Base-by-base conservation (phyloP, 805 yeast genomes). In the Yarrowia sp. region DNA sequence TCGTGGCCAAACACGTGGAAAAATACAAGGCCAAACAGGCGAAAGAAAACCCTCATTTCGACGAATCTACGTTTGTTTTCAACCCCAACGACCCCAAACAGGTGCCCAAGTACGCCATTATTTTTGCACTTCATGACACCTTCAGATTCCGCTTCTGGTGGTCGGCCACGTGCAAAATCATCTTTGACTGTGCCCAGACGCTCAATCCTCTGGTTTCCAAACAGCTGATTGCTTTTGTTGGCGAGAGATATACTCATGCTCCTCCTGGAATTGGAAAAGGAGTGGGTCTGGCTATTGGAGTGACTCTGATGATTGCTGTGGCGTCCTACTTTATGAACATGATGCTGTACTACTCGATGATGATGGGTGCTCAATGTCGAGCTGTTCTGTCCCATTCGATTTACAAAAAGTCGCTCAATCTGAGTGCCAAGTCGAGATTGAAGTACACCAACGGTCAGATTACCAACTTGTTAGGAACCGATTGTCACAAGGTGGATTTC, bases 281-380 rank as follows among this genome's bases (percentile, higher is more conserved):
- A 63, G 79, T 89, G 17, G 96, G 92, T 8, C 87, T 82, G 68
- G 87, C 92, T 10, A 77, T 90, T 56, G 95, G 92, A 22, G 80
- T 88, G 10, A 81, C 86, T 43, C 67, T 79, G 1, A 78, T 91
- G 74, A 82, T 88, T 68, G 68, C 83, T 12, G 36, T 78, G 0
- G 76, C 79, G 56, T 85, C 87, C 40, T 43, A 83, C 8, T 68
- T 76, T 33, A 77, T 85, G 59, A 86, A 89, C 58, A 89, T 86
- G 72, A 84, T 80, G 67, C 87, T 88, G 72, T 85, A 85, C 68
- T 77, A 77, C 38, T 77, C 88, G 7, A 79, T 83, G 73, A 74
- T 83, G 65, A 79, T 82, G 16, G 96, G 96, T 67, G 88, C 85
- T 2, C 87, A 24, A 83, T 85, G 72, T 82, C 85, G 89, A 71